phyloP scores from a whole-genome alignment of 192 early-diverging fungal species.

The Umbelopsis vinacea region DNA sequence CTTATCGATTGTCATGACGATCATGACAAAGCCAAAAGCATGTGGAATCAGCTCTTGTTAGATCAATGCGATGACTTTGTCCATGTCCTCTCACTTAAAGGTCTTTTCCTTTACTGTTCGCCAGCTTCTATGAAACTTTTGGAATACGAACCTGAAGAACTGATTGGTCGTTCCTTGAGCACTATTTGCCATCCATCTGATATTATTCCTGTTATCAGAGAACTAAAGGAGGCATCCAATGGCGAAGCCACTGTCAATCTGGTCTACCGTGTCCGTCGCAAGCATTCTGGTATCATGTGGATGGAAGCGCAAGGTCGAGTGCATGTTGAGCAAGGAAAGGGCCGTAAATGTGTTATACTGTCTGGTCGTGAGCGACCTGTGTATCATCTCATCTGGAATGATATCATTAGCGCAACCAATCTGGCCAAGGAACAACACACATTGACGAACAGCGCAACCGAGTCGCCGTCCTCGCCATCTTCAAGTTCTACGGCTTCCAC shows the following conservation, averaged over 20 bases:
- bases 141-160: slow-evolving; percentile 58
- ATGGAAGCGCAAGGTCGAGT: slow-evolving; percentile 69
- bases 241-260: slow-evolving; percentile 53
- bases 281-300: slow-evolving; percentile 62
- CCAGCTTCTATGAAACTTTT: slow-evolving; percentile 46
- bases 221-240: slow-evolving; percentile 52
- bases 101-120: slow-evolving; percentile 68
- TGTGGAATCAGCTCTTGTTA: slow-evolving; percentile 50
- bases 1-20: slow-evolving; percentile 40
- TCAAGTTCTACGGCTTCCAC: background rate
- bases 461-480: background rate
- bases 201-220: slow-evolving; percentile 65
- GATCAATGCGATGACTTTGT: slow-evolving; percentile 65
- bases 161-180: slow-evolving; percentile 57
- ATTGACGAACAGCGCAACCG: background rate
- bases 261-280: slow-evolving; percentile 60
- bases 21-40: slow-evolving; percentile 30
- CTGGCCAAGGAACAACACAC: background rate
- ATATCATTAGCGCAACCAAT: background rate
- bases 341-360: slow-evolving; percentile 68
- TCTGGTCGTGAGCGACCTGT: slow-evolving; percentile 58
- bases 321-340: slow-evolving; percentile 64
- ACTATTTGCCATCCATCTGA: slow-evolving; percentile 71
- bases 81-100: slow-evolving; percentile 69
- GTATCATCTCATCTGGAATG: slow-evolving; percentile 35